Conservation (phyloP, 768 basidiomycete species). For the Serpula lacrymans region DNA sequence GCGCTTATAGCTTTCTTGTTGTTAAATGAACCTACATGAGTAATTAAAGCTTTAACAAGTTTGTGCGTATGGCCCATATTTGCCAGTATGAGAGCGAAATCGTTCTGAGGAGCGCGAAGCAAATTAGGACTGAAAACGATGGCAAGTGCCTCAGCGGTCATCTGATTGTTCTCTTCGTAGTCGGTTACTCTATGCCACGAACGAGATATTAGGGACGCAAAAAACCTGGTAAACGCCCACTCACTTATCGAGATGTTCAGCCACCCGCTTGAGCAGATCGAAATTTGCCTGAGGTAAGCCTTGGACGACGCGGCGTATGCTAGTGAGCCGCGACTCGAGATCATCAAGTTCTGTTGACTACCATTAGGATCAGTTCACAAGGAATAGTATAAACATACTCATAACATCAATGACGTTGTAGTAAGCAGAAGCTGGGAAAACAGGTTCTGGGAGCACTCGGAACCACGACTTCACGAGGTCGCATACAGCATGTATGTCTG, state of each 20-base stretch:
- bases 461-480: constrained; percentile 87
- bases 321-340: constrained; percentile 59
- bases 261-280: constrained; percentile 72
- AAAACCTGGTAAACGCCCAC: constrained; percentile 16
- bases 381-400: constrained; percentile 40
- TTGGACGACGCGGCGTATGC: constrained; percentile 67
- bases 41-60: constrained; percentile 72
- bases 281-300: constrained; percentile 70
- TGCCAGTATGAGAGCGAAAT: constrained; percentile 71
- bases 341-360: constrained; percentile 62
- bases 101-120: constrained; percentile 72
- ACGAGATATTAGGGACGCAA: not conserved
- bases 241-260: constrained; percentile 80
- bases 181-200: constrained; percentile 64
- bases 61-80: constrained; percentile 79
- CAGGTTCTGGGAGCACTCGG: constrained; percentile 73
- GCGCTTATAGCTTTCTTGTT: constrained; percentile 3
- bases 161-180: constrained; percentile 84
- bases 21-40: constrained; percentile 52
- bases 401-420: constrained; percentile 66
- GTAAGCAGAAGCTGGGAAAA: constrained; percentile 71
- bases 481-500: constrained; percentile 80
- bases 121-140: constrained; percentile 86
- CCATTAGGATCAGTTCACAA: constrained; percentile 7
- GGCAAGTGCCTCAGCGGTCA: constrained; percentile 82